Evolutionary conservation across 441 rosid genomes (phyloP).

Genomic region (Isatis lusitanica): DNA sequence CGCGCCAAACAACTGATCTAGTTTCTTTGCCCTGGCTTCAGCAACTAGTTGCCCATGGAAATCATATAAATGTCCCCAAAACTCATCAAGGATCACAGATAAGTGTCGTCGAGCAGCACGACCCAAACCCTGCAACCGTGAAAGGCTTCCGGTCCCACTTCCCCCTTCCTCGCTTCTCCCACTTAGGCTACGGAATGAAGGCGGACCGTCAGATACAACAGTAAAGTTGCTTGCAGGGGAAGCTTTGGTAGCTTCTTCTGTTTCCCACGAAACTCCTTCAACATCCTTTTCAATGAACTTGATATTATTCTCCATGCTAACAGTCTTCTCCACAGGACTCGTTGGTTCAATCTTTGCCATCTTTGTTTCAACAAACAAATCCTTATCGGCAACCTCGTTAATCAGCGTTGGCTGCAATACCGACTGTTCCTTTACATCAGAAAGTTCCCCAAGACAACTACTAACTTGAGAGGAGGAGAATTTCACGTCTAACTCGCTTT

Average conservation of each 20-base stretch:
- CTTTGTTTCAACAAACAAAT: slow-evolving; percentile 38
- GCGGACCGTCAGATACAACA: slow-evolving; percentile 69
- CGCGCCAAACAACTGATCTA: slow-evolving; percentile 56
- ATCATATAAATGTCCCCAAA: slow-evolving; percentile 94
- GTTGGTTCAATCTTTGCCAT: slow-evolving; percentile 41
- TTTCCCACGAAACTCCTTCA: slow-evolving; percentile 64
- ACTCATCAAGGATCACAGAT: slow-evolving; percentile 75
- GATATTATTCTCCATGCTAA: slow-evolving; percentile 44
- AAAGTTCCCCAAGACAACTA: slow-evolving; percentile 24
- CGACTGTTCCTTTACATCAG: slow-evolving; percentile 32
- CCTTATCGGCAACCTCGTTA: slow-evolving; percentile 42
- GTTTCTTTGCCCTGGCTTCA: slow-evolving; percentile 67
- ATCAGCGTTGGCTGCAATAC: slow-evolving; percentile 28
- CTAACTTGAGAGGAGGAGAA: slow-evolving; percentile 33
- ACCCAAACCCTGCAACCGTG: slow-evolving; percentile 93
- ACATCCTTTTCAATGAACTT: slow-evolving; percentile 54
- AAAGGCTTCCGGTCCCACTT: slow-evolving; percentile 86
- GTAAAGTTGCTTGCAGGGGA: slow-evolving; percentile 46
- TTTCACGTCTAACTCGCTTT: slow-evolving; percentile 44
- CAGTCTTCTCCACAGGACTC: slow-evolving; percentile 56
- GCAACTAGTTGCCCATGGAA: slow-evolving; percentile 68
- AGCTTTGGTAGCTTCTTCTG: slow-evolving; percentile 60
- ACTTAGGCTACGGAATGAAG: slow-evolving; percentile 79
- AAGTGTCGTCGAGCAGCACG: slow-evolving; percentile 94
- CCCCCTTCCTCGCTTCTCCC: slow-evolving; percentile 84